Evolutionary conservation across 1,284 basidiomycete species (phyloP).

Genomic region (Fomitopsis palustris): DNA sequence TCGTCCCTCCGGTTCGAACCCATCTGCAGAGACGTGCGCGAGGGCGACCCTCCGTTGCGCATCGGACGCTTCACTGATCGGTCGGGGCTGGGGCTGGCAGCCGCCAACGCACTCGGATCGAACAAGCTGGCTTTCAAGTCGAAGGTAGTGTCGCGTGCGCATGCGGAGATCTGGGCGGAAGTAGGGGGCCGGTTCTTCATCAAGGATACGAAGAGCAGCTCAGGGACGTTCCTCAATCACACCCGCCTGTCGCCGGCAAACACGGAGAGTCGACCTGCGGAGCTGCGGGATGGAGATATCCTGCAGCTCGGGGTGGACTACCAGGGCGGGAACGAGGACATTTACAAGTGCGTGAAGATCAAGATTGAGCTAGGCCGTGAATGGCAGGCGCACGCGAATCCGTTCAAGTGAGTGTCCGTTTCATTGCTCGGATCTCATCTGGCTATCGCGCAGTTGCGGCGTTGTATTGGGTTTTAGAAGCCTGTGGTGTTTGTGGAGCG

Average conservation of each 20-base stretch:
- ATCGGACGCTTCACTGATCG: conserved; percentile 92
- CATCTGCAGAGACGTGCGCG: conserved; percentile 79
- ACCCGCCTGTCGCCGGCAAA: conserved; percentile 85
- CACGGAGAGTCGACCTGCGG: conserved; percentile 74
- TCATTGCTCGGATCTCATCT: conserved; percentile 1
- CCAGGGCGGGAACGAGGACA: conserved; percentile 96
- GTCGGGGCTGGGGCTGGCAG: conserved; percentile 62
- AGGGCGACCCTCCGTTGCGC: conserved; percentile 69
- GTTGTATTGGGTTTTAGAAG: conserved; percentile 5
- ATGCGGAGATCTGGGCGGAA: conserved; percentile 92
- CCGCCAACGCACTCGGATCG: conserved; percentile 67
- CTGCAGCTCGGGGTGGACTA: conserved; percentile 97
- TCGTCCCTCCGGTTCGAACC: conserved; percentile 92
- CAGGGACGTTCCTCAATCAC: conserved; percentile 96
- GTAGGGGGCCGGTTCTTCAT: conserved; percentile 74
- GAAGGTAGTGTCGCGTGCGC: conserved; percentile 93
- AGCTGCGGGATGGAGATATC: conserved; percentile 92
- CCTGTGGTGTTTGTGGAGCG: not conserved
- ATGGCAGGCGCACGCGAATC: conserved; percentile 87
- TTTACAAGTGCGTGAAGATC: conserved; percentile 98
- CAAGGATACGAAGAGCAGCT: conserved; percentile 86
- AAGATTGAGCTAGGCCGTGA: conserved; percentile 87
- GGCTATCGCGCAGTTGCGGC: not conserved
- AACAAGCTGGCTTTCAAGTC: conserved; percentile 93
- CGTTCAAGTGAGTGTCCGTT: conserved; percentile 81